Conservation (phyloP, 208 protist species). For the Phytomonas francai region DNA sequence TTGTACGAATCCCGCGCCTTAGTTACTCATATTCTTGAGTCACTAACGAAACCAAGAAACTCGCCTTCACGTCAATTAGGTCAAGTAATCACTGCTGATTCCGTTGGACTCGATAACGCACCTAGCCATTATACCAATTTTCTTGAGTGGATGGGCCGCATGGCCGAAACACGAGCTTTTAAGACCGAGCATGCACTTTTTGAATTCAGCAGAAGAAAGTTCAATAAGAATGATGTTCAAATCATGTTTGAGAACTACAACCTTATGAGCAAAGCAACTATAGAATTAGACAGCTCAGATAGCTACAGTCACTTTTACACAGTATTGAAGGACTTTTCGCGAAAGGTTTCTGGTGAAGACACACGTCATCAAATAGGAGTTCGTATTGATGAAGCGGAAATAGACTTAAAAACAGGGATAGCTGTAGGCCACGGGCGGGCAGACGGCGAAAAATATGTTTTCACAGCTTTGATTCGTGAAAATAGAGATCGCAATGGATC, state of each 20-base stretch:
- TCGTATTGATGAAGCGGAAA: slow-evolving; percentile 80
- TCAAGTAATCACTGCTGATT: slow-evolving; percentile 78
- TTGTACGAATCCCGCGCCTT: slow-evolving; percentile 68
- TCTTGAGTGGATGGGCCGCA: slow-evolving; percentile 85
- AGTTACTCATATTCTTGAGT: slow-evolving; percentile 72
- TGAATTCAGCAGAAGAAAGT: slow-evolving; percentile 82
- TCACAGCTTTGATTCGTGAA: slow-evolving; percentile 72
- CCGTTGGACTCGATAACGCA: slow-evolving; percentile 78
- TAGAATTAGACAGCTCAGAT: slow-evolving; percentile 67
- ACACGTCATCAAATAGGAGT: slow-evolving; percentile 86
- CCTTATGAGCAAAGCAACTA: slow-evolving; percentile 73
- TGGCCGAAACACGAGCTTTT: slow-evolving; percentile 83
- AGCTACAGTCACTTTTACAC: slow-evolving; percentile 88
- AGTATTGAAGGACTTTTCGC: slow-evolving; percentile 79
- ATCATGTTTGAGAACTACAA: slow-evolving; percentile 91
- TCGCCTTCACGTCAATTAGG: slow-evolving; percentile 61
- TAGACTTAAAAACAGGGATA: slow-evolving; percentile 71
- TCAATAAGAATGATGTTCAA: slow-evolving; percentile 79
- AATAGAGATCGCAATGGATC: slow-evolving; percentile 67
- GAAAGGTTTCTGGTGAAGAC: slow-evolving; percentile 83
- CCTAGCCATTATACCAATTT: slow-evolving; percentile 90
- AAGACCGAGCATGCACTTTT: slow-evolving; percentile 88
- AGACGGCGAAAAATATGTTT: slow-evolving; percentile 81
- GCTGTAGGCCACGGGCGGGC: slow-evolving; percentile 73
- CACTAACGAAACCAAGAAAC: slow-evolving; percentile 62